These are phyloP conservation scores for Colletotrichum tamarilloi DNA, from an alignment of 2,329 filamentous ascomycete genomes.

Conservation along the genomic window DNA sequence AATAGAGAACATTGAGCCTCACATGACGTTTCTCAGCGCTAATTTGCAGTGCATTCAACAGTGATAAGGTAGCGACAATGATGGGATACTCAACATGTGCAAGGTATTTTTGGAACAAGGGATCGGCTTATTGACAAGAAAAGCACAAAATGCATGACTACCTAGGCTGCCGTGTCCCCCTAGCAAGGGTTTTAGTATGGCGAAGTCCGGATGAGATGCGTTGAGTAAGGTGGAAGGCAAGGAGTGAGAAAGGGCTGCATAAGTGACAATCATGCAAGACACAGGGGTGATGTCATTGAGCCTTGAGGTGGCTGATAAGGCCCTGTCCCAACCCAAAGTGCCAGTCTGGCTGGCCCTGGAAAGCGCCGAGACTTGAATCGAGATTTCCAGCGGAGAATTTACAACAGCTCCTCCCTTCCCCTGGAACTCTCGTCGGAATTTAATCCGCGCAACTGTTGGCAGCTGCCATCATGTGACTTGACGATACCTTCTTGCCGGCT, in stretches of 20 bases:
- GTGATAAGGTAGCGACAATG: background rate
- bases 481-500: background rate
- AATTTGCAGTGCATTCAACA: background rate
- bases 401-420: background rate
- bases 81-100: background rate
- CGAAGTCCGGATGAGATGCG: background rate
- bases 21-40: background rate
- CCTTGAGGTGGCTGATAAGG: slow-evolving; percentile 22
- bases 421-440: background rate
- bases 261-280: slow-evolving; percentile 13
- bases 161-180: slow-evolving; percentile 3
- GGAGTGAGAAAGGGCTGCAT: background rate
- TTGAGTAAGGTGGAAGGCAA: background rate
- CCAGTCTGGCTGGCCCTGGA: background rate
- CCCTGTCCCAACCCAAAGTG: background rate
- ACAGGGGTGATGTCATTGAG: slow-evolving; percentile 31
- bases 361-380: slow-evolving; percentile 18
- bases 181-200: background rate
- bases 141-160: background rate
- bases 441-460: background rate
- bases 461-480: slow-evolving; percentile 19
- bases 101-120: slow-evolving; percentile 13
- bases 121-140: background rate
- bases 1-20: slow-evolving; percentile 10
- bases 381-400: slow-evolving; percentile 23